phyloP scores from a whole-genome alignment of 805 yeast species.

The Cyberlindnera mrakii region DNA sequence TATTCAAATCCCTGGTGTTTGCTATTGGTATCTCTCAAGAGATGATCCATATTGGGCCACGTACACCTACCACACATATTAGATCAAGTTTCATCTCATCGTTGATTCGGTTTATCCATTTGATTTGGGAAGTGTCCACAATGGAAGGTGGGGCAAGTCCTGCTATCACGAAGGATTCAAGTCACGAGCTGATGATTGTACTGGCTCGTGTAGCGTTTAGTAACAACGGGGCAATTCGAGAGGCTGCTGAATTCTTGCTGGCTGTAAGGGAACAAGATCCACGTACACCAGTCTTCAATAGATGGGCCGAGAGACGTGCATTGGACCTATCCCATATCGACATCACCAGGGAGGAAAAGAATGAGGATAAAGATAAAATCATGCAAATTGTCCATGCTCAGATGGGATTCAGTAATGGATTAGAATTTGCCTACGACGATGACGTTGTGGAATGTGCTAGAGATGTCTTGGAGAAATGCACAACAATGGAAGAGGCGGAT shows the following conservation, averaged over 20 bases:
- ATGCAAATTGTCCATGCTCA: constrained; percentile 30
- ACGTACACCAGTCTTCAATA: constrained; percentile 33
- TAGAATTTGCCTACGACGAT: constrained; percentile 56
- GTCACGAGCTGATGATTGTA: constrained; percentile 41
- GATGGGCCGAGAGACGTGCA: constrained; percentile 37
- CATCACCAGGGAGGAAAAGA: neutral
- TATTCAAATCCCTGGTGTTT: constrained; percentile 18
- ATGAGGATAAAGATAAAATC: constrained; percentile 17
- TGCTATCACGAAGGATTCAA: constrained; percentile 26
- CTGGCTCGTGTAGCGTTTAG: constrained; percentile 50
- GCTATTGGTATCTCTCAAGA: constrained; percentile 29
- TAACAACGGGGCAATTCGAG: constrained; percentile 33
- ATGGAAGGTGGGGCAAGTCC: constrained; percentile 11
- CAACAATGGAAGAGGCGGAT: constrained; percentile 77
- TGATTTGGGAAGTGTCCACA: constrained; percentile 21
- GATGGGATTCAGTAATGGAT: constrained; percentile 46
- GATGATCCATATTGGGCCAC: constrained; percentile 21
- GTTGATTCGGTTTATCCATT: constrained; percentile 13
- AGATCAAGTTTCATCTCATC: constrained; percentile 17
- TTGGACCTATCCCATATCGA: constrained; percentile 29
- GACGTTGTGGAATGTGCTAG: constrained; percentile 64
- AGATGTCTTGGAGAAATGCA: constrained; percentile 59
- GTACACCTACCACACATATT: constrained; percentile 18
- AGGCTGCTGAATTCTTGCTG: constrained; percentile 33
- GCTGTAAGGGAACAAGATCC: constrained; percentile 28